Percentiles rank a stretch among this genome's conserved stretches.
These are phyloP conservation scores for Litchi chinensis DNA, from an alignment of 345 rosid species.

Conservation along the genomic window DNA sequence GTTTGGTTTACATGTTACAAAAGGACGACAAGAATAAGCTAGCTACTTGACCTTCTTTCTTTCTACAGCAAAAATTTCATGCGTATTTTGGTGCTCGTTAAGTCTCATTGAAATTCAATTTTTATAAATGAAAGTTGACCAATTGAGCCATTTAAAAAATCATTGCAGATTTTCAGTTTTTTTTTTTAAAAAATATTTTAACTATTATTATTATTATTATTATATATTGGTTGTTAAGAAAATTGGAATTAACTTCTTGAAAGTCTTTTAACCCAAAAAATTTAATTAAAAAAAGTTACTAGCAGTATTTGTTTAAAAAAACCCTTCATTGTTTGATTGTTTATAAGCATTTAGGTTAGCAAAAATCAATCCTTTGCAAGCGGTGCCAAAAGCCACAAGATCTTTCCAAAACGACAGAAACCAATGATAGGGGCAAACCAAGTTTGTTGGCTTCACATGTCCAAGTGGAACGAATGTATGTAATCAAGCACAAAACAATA, in stretches of 20 bases:
- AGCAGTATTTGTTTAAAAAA: not conserved
- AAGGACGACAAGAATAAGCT: no score
- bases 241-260: no score
- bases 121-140: no score
- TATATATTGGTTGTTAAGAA: no score
- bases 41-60: no score
- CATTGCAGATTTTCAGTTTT: not conserved
- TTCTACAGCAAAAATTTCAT: no score
- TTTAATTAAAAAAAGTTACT: no score
- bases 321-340: not conserved
- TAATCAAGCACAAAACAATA: not conserved
- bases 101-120: not conserved
- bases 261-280: no score
- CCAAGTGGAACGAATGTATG: not conserved
- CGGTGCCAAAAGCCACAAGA: slow-evolving; percentile 11
- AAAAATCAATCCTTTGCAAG: slow-evolving; percentile 21
- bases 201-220: no score
- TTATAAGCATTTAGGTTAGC: not conserved
- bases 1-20: not conserved
- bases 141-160: not conserved
- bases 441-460: slow-evolving; percentile 28
- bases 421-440: slow-evolving; percentile 26
- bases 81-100: no score
- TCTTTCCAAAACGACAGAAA: slow-evolving; percentile 35
- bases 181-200: no score